Evolutionary conservation across 345 rosid genomes (phyloP).

Genomic region (Eucalyptus paniculata): DNA sequence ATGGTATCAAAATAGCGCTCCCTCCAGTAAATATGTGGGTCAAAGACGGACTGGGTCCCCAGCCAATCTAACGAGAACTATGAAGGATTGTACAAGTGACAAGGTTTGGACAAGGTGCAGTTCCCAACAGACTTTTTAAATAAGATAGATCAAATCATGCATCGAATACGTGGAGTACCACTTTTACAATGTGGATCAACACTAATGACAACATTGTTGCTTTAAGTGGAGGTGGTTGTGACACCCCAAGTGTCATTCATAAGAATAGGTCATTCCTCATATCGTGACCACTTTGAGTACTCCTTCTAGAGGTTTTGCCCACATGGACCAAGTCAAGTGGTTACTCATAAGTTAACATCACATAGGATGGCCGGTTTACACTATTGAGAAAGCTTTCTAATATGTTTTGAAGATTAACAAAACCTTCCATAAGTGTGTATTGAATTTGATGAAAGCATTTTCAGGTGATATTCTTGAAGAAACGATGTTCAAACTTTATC

Average conservation of each 20-base stretch:
- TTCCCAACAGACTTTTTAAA: not conserved
- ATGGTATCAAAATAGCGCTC: not conserved
- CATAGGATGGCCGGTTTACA: rapidly evolving
- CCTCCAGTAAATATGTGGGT: not conserved
- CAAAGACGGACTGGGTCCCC: not conserved
- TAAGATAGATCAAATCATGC: not conserved
- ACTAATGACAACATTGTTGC: not conserved
- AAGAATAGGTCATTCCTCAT: not conserved
- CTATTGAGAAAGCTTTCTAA: too few relatives aligned
- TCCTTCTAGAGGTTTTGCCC: not conserved
- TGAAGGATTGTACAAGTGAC: not conserved
- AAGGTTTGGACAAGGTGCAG: not conserved
- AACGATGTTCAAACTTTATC: too few relatives aligned
- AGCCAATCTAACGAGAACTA: not conserved
- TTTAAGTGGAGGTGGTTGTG: not conserved
- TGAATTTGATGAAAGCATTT: too few relatives aligned
- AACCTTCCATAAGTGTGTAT: too few relatives aligned
- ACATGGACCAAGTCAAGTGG: not conserved
- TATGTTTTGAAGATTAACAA: too few relatives aligned
- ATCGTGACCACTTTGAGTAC: not conserved
- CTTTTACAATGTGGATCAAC: not conserved
- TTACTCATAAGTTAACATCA: not conserved
- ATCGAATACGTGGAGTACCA: not conserved
- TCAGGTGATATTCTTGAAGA: too few relatives aligned
- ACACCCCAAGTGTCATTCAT: not conserved